Conservation (phyloP, 2,329 filamentous ascomycete genomes). For the Zasmidium angulare region DNA sequence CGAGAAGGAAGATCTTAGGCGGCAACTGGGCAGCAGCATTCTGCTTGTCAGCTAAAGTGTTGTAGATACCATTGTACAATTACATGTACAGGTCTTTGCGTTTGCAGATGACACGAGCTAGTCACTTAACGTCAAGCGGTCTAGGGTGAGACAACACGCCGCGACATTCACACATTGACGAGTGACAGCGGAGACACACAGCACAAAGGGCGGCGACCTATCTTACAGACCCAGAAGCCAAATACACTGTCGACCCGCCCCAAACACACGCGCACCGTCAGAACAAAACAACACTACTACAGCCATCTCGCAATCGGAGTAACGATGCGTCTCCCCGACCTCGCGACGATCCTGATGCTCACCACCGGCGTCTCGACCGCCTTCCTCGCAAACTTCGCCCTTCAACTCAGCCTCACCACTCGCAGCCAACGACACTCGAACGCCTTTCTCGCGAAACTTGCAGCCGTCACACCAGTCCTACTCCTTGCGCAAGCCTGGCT, state of each 20-base stretch:
- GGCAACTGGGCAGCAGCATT: slow-evolving; percentile 85
- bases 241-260: too few species aligned
- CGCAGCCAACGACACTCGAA: too few species aligned
- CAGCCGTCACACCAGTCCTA: too few species aligned
- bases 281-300: too few species aligned
- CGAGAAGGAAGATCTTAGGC: slow-evolving; percentile 80
- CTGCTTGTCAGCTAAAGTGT: slow-evolving; percentile 61
- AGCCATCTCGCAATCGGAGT: too few species aligned
- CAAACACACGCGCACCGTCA: too few species aligned
- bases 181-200: too few species aligned
- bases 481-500: too few species aligned
- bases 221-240: too few species aligned
- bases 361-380: neutral
- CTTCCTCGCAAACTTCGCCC: neutral
- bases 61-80: neutral
- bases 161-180: too few species aligned
- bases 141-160: neutral
- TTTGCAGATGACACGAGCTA: neutral
- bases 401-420: neutral
- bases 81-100: slow-evolving; percentile 1
- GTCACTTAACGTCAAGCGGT: neutral
- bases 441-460: too few species aligned
- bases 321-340: neutral
- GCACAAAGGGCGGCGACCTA: too few species aligned
- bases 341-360: neutral